These are phyloP conservation scores for Tremella fuciformis DNA, from an alignment of 768 basidiomycete species.

Conservation along the genomic window DNA sequence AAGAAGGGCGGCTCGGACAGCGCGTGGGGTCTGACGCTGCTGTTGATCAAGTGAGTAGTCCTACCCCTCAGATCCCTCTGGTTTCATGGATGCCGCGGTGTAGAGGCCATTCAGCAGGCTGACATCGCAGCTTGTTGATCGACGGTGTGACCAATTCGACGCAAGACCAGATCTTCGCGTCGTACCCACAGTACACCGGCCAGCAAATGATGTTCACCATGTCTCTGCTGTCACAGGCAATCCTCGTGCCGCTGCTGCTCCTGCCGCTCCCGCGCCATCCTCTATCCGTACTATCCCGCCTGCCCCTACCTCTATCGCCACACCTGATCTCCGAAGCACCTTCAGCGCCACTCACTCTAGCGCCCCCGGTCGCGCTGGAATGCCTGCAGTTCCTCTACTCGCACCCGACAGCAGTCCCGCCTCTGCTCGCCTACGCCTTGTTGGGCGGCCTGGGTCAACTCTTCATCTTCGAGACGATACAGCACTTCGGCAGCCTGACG, in stretches of 20 bases:
- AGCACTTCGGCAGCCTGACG: constrained; percentile 51
- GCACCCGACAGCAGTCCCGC: constrained; percentile 71
- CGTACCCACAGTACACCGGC: constrained; percentile 67
- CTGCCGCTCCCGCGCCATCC: constrained; percentile 57
- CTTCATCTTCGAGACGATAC: constrained; percentile 89
- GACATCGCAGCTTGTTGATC: constrained; percentile 66
- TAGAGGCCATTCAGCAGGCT: not conserved
- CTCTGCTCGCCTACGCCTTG: constrained; percentile 78
- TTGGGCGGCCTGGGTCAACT: constrained; percentile 92
- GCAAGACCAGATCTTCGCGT: constrained; percentile 90
- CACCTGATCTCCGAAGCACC: constrained; percentile 5
- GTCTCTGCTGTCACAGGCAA: constrained; percentile 77
- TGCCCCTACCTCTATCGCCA: constrained; percentile 15
- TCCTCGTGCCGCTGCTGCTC: constrained; percentile 66
- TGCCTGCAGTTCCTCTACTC: constrained; percentile 70
- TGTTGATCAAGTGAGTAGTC: constrained; percentile 50
- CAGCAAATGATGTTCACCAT: constrained; percentile 99
- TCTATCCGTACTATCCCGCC: constrained; percentile 69
- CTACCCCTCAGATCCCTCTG: constrained; percentile 33
- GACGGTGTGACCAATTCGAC: constrained; percentile 94
- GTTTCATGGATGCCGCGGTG: too few relatives aligned
- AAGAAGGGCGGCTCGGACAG: constrained; percentile 58
- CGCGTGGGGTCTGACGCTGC: constrained; percentile 53
- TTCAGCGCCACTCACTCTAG: constrained; percentile 14
- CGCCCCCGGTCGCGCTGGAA: constrained; percentile 43